A percentile compares a stretch with the other conserved stretches of the same genome.
These are phyloP conservation scores for Dryas integrifolia DNA, from an alignment of 331 rosid species.

Conservation along the genomic window DNA sequence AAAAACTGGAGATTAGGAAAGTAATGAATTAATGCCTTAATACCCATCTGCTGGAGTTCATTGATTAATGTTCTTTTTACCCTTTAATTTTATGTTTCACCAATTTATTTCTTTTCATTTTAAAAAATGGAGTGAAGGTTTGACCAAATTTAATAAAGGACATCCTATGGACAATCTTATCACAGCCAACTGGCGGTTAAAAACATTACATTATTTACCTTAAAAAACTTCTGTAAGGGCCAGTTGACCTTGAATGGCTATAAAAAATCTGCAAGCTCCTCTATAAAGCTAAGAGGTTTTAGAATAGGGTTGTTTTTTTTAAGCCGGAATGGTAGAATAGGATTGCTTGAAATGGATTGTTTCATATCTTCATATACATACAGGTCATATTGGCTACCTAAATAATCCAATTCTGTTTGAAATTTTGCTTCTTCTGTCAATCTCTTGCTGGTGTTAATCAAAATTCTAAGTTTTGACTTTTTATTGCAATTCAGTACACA, in stretches of 20 bases:
- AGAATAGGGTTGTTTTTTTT: background rate
- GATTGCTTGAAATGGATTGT: background rate
- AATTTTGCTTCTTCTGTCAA: conserved; percentile 17
- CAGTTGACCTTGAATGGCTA: background rate
- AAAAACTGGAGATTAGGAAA: background rate
- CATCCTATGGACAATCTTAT: conserved; percentile 7
- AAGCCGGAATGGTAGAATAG: background rate
- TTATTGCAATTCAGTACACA: conserved; percentile 67
- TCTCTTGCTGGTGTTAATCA: conserved; percentile 20
- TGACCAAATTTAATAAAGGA: background rate
- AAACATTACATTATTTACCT: background rate
- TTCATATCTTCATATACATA: background rate
- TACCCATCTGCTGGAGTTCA: background rate
- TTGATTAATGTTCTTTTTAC: background rate
- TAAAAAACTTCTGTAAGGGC: background rate
- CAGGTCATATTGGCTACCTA: background rate
- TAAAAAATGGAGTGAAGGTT: background rate
- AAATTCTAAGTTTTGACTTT: conserved; percentile 22
- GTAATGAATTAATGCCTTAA: background rate
- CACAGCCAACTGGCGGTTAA: background rate
- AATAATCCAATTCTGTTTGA: conserved; percentile 19
- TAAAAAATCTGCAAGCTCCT: background rate
- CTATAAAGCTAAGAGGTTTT: conserved; percentile 1
- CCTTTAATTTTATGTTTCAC: background rate
- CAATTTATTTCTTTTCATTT: background rate